Conservation (phyloP, 164 flowering plant species). For the Euptelea pleiosperma region DNA sequence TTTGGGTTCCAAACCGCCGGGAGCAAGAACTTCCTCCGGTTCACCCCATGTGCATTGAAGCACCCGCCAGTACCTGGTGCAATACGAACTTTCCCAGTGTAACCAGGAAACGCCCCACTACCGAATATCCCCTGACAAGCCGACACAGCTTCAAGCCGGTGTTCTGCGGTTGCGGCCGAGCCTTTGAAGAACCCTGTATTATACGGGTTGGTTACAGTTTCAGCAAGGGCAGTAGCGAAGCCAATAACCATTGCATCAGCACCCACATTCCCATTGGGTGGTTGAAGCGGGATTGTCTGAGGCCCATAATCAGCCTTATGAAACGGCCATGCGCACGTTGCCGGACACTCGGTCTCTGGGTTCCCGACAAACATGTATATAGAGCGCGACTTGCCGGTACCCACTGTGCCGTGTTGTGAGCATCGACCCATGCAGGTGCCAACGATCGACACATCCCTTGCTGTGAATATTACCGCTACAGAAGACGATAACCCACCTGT, state of each 20-base stretch:
- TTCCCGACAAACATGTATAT: constrained; percentile 34
- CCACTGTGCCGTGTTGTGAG: constrained; percentile 25
- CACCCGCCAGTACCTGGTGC: constrained; percentile 34
- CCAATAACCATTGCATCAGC: constrained; percentile 37
- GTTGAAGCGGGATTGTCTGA: constrained; percentile 19
- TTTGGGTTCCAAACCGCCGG: constrained; percentile 49
- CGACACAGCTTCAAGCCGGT: constrained; percentile 21
- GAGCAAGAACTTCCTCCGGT: constrained; percentile 38
- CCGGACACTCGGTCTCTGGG: constrained; percentile 45
- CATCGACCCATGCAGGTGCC: constrained; percentile 35
- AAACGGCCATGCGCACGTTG: constrained; percentile 50
- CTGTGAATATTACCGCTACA: constrained; percentile 29
- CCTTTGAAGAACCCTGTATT: constrained; percentile 30
- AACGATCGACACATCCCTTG: constrained; percentile 29
- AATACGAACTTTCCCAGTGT: constrained; percentile 33
- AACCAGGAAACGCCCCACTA: constrained; percentile 33
- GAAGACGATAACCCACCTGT: constrained; percentile 11
- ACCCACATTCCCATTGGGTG: constrained; percentile 34
- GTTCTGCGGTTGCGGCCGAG: too few relatives aligned
- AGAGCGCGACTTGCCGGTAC: constrained; percentile 2
- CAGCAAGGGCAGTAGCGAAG: constrained; percentile 38
- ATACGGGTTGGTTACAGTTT: constrained; percentile 33
- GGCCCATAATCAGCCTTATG: constrained; percentile 17
- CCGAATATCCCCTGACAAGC: constrained; percentile 36
- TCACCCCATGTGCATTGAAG: constrained; percentile 37